These are phyloP conservation scores for barrel medic (Medicago truncatula) DNA, from an alignment of 306 rosid genomes.

Conservation along the genomic window DNA sequence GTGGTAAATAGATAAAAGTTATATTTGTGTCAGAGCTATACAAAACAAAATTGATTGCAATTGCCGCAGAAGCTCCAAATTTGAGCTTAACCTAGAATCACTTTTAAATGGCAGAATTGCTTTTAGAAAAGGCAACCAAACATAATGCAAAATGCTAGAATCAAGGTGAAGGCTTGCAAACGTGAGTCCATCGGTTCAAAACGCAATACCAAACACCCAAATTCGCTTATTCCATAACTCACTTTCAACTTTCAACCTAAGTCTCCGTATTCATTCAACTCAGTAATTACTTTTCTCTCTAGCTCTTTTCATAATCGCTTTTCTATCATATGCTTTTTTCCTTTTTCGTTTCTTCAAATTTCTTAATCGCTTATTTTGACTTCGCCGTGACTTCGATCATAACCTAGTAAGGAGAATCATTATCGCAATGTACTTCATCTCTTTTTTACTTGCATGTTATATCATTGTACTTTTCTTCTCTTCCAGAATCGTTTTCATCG, in stretches of 20 bases:
- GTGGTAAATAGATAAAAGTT: too few relatives aligned
- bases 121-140: too few relatives aligned
- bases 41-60: too few relatives aligned
- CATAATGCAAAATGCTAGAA: too few relatives aligned
- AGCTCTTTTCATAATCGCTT: not conserved
- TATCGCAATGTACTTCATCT: not conserved
- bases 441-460: not conserved
- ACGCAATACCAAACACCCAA: too few relatives aligned
- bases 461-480: not conserved
- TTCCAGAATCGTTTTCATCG: conserved; percentile 36
- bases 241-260: not conserved
- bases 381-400: not conserved
- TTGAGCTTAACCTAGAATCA: too few relatives aligned
- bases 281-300: not conserved
- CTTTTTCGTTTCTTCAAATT: not conserved
- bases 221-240: not conserved
- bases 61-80: too few relatives aligned
- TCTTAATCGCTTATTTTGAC: not conserved
- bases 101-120: too few relatives aligned
- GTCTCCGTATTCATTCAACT: not conserved
- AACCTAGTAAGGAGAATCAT: not conserved
- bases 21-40: too few relatives aligned
- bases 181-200: too few relatives aligned
- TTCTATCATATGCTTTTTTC: not conserved
- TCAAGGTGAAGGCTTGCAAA: too few relatives aligned